Percentiles rank a stretch among this genome's conserved stretches.
These are phyloP conservation scores for Colletotrichum simmondsii DNA, from an alignment of 2,329 filamentous ascomycete genomes.

Conservation along the genomic window DNA sequence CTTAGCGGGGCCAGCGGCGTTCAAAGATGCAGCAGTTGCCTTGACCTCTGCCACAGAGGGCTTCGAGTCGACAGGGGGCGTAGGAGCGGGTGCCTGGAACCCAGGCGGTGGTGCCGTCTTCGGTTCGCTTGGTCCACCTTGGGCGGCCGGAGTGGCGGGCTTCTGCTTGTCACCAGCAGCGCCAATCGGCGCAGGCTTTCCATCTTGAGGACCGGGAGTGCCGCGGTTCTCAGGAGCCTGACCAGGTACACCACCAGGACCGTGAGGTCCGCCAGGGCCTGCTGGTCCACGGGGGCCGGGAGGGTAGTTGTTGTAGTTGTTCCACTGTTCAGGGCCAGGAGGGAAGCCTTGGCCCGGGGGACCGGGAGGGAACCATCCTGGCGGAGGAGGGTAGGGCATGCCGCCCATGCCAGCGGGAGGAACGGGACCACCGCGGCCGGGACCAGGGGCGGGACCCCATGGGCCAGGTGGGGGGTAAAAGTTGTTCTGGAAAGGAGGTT, in stretches of 20 bases:
- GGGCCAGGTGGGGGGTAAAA: slow-evolving; percentile 64
- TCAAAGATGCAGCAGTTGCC: slow-evolving; percentile 64
- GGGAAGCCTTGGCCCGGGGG: slow-evolving; percentile 82
- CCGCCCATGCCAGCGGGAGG: slow-evolving; percentile 67
- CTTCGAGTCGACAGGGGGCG: slow-evolving; percentile 76
- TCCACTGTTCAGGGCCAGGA: slow-evolving; percentile 64
- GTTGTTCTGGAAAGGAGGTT: slow-evolving; percentile 57
- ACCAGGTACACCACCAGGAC: slow-evolving; percentile 44
- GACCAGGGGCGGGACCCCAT: slow-evolving; percentile 65
- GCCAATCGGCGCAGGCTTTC: slow-evolving; percentile 64
- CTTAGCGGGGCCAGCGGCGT: slow-evolving; percentile 46
- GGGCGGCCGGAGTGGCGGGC: slow-evolving; percentile 56
- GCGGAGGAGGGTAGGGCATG: slow-evolving; percentile 82
- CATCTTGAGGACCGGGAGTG: slow-evolving; percentile 45
- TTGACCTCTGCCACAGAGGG: slow-evolving; percentile 66
- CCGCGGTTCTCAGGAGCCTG: slow-evolving; percentile 34
- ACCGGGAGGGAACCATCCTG: slow-evolving; percentile 78
- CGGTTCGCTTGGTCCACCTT: slow-evolving; percentile 19
- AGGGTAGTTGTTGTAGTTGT: slow-evolving; percentile 69
- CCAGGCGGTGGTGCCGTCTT: slow-evolving; percentile 31
- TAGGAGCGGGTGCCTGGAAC: slow-evolving; percentile 60
- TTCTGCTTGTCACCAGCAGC: slow-evolving; percentile 60
- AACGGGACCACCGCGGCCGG: slow-evolving; percentile 46
- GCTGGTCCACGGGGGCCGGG: slow-evolving; percentile 67
- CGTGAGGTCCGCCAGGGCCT: slow-evolving; percentile 48